Percentiles rank a stretch among this genome's conserved stretches.
phyloP scores from a whole-genome alignment of 2,329 filamentous ascomycete species.

The Neurospora sp. region DNA sequence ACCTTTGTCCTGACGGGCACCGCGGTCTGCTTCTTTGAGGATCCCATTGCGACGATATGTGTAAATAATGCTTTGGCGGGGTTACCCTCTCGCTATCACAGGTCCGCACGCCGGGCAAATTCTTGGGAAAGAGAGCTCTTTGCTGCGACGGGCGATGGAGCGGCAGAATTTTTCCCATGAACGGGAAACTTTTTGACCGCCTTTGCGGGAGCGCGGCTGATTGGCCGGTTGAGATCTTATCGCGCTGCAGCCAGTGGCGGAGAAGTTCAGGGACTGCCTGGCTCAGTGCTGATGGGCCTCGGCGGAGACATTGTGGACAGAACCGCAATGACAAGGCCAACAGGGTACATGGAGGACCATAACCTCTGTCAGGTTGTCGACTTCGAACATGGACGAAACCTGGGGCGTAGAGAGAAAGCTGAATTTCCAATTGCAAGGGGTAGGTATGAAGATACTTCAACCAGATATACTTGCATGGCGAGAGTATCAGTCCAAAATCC shows the following conservation, averaged over 20 bases:
- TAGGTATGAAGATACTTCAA: neutral
- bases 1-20: slow-evolving; percentile 21
- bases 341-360: neutral
- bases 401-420: neutral
- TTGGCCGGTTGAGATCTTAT: neutral
- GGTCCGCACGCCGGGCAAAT: slow-evolving; percentile 8
- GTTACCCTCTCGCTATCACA: slow-evolving; percentile 3
- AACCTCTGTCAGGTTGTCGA: neutral
- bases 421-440: neutral
- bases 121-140: slow-evolving; percentile 6
- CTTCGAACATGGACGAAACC: neutral
- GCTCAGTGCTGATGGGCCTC: neutral
- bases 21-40: slow-evolving; percentile 10
- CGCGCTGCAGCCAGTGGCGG: neutral
- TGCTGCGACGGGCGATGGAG: slow-evolving; percentile 1
- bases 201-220: slow-evolving; percentile 5
- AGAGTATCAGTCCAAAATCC: neutral
- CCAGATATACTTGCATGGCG: neutral
- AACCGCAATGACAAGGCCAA: neutral
- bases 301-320: neutral
- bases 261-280: neutral
- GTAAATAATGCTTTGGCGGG: slow-evolving; percentile 3
- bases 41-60: slow-evolving; percentile 10
- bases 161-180: slow-evolving; percentile 18
- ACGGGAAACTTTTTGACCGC: slow-evolving; percentile 16